Evolutionary conservation across 2,329 filamentous ascomycete genomes (phyloP), one percentile per base, ranked within the genome.

Genomic region (Nakataea oryzae): DNA sequence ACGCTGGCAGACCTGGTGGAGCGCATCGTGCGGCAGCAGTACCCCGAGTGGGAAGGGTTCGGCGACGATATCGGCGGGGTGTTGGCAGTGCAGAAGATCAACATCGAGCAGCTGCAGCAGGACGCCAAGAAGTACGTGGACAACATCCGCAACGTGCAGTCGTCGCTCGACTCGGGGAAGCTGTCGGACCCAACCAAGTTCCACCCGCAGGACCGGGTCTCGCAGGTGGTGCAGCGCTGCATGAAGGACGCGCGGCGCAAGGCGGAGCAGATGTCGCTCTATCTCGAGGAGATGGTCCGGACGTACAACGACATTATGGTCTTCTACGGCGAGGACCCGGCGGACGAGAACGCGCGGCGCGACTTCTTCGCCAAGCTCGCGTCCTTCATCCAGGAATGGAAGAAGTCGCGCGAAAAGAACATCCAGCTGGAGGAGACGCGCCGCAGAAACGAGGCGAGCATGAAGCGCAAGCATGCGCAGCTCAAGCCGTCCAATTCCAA

Each of bases 241-340:
- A 97, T 99, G 93, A 97, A 97, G 78, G 95, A 99, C 67, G 95
- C 95, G 26, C 81, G 95, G 65, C 85, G 93, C 69, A 99, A 97
- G 79, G 92, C 95, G 2, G 93, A 97, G 74, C 95, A 97, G 78
- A 89, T 97, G 86, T 85, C 91, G 71, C 79, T 97, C 27, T 97
- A 96, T 73, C 79, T 97, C 58, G 93, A 96, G 67, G 92, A 97
- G 72, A 97, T 96, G 91, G 81, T 86, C 67, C 87, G 89, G 71
- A 89, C 89, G 0, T 97, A 93, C 78, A 90, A 96, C 70, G 92
- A 97, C 72, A 97, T 97, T 68, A 92, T 97, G 87, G 83, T 88
- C 7, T 96, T 96, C 76, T 97, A 97, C 72, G 95, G 95, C 66
- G 95, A 99, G 78, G 95, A 99, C 71, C 87, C 90, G 54, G 81